Evolutionary conservation across 495 filamentous ascomycete species (phyloP), one percentile per base, ranked within the genome.

Genomic region (Neohortaea acidophila): DNA sequence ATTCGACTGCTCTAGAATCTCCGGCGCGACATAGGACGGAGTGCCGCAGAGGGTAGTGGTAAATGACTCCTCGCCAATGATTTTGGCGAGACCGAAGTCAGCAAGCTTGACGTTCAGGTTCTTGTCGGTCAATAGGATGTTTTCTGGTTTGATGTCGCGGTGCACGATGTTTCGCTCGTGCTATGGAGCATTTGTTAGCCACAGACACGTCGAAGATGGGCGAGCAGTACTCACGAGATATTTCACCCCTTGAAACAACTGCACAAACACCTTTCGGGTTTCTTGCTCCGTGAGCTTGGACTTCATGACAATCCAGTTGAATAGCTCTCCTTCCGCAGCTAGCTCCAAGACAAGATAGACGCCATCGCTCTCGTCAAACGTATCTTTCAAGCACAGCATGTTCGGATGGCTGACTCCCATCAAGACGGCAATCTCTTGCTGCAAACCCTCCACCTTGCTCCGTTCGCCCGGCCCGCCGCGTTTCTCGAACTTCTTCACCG

Each of bases 61-160:
- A 51, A 99, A 99, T 2, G 87, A 94, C 48, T 94, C 84, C 56
- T 96, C 91, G 20, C 91, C 91, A 53, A 96, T 94, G 47, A 96
- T 96, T 57, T 99, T 99, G 17, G 91, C 89, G 20, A 99, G 71
- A 18, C 91, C 91, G 59, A 99, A 99, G 57, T 99, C 91, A 2
- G 84, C 91, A 41, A 99, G 64, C 60, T 99, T 99, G 42, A 94
- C 79, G 28, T 72, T 73, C 24, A 96, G 60, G 4, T 85, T 68
- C 36, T 80, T 79, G 55, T 96, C 84, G 21, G 75, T 68, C 14
- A 99, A 59, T 7, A 99, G 69, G 33, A 99, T 99, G 44, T 99
- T 99, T 56, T 99, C 91, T 1, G 91, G 91, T 58, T 99, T 99
- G 54, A 99, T 93, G 50, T 99, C 91, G 33, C 91, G 82, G 59